These are phyloP conservation scores for Astraeus odoratus DNA, from an alignment of 768 basidiomycete genomes.

Conservation along the genomic window DNA sequence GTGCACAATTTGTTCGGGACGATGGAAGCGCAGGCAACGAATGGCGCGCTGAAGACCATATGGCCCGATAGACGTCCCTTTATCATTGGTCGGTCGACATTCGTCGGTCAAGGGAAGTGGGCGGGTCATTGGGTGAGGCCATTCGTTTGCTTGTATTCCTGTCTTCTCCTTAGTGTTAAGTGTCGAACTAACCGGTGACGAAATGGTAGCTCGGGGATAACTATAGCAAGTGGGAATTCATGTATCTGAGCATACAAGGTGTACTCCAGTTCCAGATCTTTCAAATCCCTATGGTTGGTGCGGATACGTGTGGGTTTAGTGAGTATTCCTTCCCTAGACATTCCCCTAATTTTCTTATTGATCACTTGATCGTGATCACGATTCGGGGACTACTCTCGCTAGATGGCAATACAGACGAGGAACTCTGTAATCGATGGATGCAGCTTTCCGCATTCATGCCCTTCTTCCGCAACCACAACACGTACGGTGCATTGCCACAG, in stretches of 20 bases:
- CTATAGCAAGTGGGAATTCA: conserved; percentile 66
- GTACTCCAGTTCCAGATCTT: conserved; percentile 79
- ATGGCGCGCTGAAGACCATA: conserved; percentile 49
- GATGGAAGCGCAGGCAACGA: conserved; percentile 64
- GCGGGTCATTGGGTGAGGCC: conserved; percentile 59
- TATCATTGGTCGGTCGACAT: conserved; percentile 63
- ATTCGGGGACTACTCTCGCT: too few relatives aligned
- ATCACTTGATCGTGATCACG: too few relatives aligned
- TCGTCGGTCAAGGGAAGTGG: conserved; percentile 63
- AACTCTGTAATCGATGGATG: conserved; percentile 83
- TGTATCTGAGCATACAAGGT: conserved; percentile 66
- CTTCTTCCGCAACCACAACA: conserved; percentile 78
- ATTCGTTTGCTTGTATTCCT: neutral
- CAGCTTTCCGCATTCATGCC: conserved; percentile 76
- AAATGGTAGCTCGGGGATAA: conserved; percentile 64
- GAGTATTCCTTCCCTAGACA: neutral
- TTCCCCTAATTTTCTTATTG: neutral
- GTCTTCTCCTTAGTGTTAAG: neutral
- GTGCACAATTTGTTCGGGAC: conserved; percentile 66
- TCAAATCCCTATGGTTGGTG: conserved; percentile 79
- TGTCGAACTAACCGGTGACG: neutral
- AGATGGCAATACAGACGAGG: conserved; percentile 64
- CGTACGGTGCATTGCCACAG: conserved; percentile 58
- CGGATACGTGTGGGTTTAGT: conserved; percentile 48
- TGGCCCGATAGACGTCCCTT: conserved; percentile 60